Percentiles rank a stretch among this genome's conserved stretches.
Evolutionary conservation across 2,329 filamentous ascomycete species (phyloP).

Genomic region (Trichoderma oligosporum): DNA sequence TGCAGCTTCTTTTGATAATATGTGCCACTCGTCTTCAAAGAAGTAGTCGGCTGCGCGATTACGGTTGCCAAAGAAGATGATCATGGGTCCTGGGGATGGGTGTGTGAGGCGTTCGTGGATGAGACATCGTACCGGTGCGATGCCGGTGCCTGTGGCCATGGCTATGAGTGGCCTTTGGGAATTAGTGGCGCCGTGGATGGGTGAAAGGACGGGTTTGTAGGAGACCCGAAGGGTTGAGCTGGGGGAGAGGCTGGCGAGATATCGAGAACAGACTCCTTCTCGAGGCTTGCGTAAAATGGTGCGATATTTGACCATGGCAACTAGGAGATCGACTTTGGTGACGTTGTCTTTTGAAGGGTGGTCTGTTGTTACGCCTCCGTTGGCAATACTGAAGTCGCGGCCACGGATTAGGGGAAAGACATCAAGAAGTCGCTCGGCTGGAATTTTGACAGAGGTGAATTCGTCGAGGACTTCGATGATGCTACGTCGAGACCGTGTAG

Average conservation of each 20-base stretch:
- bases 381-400: constrained; percentile 91
- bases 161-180: constrained; percentile 61
- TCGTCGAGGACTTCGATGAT: constrained; percentile 92
- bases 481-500: constrained; percentile 80
- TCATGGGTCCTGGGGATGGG: constrained; percentile 35
- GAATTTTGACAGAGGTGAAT: constrained; percentile 79
- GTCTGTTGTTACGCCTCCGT: constrained; percentile 51
- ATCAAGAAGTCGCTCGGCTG: constrained; percentile 66
- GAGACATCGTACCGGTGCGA: constrained; percentile 79
- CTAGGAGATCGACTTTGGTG: constrained; percentile 65
- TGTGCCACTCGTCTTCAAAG: constrained; percentile 72
- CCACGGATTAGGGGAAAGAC: constrained; percentile 79
- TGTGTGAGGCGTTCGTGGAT: constrained; percentile 64
- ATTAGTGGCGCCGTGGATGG: constrained; percentile 39
- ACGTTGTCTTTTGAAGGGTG: constrained; percentile 25
- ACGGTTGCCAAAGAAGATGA: constrained; percentile 83
- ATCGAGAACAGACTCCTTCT: constrained; percentile 85
- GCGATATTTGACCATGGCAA: constrained; percentile 87
- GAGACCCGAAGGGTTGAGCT: constrained; percentile 59
- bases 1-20: constrained; percentile 18
- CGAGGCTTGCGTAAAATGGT: constrained; percentile 81
- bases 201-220: constrained; percentile 46
- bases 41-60: constrained; percentile 74
- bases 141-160: constrained; percentile 79
- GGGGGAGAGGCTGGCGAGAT: constrained; percentile 62